Evolutionary conservation across 176 grass and related monocot genomes (phyloP).

Genomic region (Oryza punctata): DNA sequence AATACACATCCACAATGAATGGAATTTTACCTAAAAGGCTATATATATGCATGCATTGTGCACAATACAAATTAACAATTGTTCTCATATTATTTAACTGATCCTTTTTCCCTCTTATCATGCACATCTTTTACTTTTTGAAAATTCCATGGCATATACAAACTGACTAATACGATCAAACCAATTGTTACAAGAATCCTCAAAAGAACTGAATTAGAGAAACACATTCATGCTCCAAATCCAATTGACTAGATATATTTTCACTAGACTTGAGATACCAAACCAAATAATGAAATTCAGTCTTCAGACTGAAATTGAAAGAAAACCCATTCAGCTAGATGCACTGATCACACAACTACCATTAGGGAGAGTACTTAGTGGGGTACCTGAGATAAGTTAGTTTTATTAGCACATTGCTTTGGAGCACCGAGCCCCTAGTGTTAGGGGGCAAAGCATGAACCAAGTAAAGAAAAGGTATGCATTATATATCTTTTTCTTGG

Average conservation of each 20-base stretch:
- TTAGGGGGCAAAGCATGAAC: conserved; percentile 56
- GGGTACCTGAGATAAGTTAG: conserved; percentile 37
- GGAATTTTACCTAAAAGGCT: not conserved
- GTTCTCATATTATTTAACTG: not conserved
- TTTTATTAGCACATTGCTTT: conserved; percentile 37
- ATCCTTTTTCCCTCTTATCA: not conserved
- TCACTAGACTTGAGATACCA: no score
- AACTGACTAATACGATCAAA: not conserved
- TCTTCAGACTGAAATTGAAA: conserved; percentile 21
- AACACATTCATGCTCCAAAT: no score
- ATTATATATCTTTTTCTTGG: conserved; percentile 38
- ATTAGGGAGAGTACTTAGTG: conserved; percentile 38
- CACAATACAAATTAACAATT: not conserved
- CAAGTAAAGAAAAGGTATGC: not conserved
- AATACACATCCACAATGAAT: not conserved
- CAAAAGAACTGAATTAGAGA: not conserved
- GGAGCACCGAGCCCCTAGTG: conserved; percentile 48
- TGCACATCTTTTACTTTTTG: not conserved
- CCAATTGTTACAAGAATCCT: not conserved
- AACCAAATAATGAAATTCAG: conserved; percentile 12
- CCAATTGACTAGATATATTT: no score
- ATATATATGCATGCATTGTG: not conserved
- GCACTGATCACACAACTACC: conserved; percentile 19
- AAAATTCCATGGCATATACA: not conserved
- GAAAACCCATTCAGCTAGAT: conserved; percentile 15